Percentiles rank a stretch among this genome's conserved stretches.
These are phyloP conservation scores for Tuber brumale DNA, from an alignment of 495 filamentous ascomycete genomes.

Conservation along the genomic window DNA sequence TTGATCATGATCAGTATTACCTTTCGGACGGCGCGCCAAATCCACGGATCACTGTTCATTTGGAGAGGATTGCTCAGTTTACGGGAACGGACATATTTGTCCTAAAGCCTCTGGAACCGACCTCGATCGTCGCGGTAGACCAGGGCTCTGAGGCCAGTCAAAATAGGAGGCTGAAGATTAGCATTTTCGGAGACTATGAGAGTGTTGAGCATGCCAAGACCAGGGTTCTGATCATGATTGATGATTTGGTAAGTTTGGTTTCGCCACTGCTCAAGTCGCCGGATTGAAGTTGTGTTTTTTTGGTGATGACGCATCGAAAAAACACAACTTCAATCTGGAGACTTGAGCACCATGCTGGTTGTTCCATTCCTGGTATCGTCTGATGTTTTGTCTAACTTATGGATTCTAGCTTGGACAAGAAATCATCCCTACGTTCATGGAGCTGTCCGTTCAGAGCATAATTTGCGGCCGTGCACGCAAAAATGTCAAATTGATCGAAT, in stretches of 20 bases:
- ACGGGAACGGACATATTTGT: constrained; percentile 96
- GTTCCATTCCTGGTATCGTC: constrained; percentile 34
- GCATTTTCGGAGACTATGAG: constrained; percentile 91
- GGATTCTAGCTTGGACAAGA: constrained; percentile 67
- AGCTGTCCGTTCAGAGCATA: constrained; percentile 78
- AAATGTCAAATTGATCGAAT: constrained; percentile 95
- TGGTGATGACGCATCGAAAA: too few species aligned
- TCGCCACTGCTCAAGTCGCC: not conserved
- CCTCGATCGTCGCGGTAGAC: constrained; percentile 49
- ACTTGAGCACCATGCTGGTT: not conserved
- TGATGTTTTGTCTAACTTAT: constrained; percentile 1
- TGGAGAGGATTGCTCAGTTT: constrained; percentile 73
- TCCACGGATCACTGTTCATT: constrained; percentile 66
- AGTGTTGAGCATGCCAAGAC: constrained; percentile 96
- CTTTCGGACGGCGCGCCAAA: constrained; percentile 63
- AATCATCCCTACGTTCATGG: constrained; percentile 74
- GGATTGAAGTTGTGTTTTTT: too few species aligned
- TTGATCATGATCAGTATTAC: constrained; percentile 80
- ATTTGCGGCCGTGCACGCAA: constrained; percentile 86
- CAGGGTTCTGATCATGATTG: constrained; percentile 89
- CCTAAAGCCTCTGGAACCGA: constrained; percentile 66
- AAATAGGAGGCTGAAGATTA: constrained; percentile 79
- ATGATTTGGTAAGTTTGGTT: constrained; percentile 70
- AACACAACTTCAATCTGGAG: too few species aligned
- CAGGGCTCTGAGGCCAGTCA: constrained; percentile 57